phyloP scores from a whole-genome alignment of 208 protist genomes.

The Trypanosoma boissoni region DNA sequence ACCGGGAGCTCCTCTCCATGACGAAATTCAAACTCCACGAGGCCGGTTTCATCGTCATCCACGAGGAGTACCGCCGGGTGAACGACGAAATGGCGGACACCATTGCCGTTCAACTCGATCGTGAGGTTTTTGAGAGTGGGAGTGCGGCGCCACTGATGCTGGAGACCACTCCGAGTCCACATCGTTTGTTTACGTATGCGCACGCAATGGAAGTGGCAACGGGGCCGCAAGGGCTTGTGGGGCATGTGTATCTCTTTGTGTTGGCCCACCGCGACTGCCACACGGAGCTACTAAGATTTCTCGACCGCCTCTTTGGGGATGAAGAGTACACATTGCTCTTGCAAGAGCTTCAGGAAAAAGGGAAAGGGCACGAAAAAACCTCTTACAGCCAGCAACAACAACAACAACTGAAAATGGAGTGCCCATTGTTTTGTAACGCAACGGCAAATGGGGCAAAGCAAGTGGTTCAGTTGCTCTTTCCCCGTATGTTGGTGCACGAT shows the following conservation, averaged over 20 bases:
- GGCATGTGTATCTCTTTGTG: conserved; percentile 68
- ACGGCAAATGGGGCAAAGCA: conserved; percentile 34
- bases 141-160: background rate
- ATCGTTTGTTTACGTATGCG: conserved; percentile 9
- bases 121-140: conserved; percentile 29
- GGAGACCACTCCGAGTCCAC: background rate
- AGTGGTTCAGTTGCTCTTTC: conserved; percentile 68
- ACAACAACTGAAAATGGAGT: conserved; percentile 21
- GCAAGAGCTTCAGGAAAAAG: conserved; percentile 5
- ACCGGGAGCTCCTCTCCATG: conserved; percentile 62
- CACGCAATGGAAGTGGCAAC: conserved; percentile 24
- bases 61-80: conserved; percentile 72
- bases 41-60: conserved; percentile 80
- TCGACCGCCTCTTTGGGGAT: conserved; percentile 40
- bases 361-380: background rate
- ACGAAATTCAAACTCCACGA: conserved; percentile 81
- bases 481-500: conserved; percentile 71
- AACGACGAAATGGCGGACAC: conserved; percentile 75
- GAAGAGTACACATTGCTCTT: conserved; percentile 33
- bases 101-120: conserved; percentile 50
- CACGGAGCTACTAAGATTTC: conserved; percentile 36
- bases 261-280: conserved; percentile 77
- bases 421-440: conserved; percentile 28
- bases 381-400: conserved; percentile 5
- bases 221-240: conserved; percentile 42